Evolutionary conservation across 2,329 filamentous ascomycete species (phyloP), one percentile per base, ranked within the genome.

Genomic region (Fusarium compactum): DNA sequence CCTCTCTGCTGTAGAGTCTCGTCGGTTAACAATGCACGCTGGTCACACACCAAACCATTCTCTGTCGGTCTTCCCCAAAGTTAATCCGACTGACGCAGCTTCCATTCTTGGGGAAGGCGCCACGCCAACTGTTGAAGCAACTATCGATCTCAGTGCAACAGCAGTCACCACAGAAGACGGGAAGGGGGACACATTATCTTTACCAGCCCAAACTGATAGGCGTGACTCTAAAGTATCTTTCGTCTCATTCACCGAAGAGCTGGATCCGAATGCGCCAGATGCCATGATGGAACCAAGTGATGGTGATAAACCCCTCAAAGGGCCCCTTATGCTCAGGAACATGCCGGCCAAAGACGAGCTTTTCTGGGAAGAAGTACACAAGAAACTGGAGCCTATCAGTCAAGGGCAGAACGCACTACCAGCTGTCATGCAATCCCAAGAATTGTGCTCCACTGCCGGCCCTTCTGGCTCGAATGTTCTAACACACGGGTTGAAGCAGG

Each of bases 31-130:
- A 1, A 87, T 90, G 84, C 85, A 90, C 76, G 88, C 88, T 22
- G 88, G 88, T 2, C 88, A 90, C 76, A 90, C 88, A 3, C 88
- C 88, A 9, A 89, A 84, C 53, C 87, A 89, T 74, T 88, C 87
- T 2, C 79, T 89, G 14, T 88, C 87, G 7, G 77, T 84, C 4
- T 77, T 88, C 18, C 81, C 82, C 8, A 85, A 84, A 12, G 78
- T 82, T 47, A 78, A 80, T 11, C 81, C 82, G 15, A 84, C 84
- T 4, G 80, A 78, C 14, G 65, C 74, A 27, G 73, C 70, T 56
- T 76, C 77, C 15, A 65, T 75, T 12, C 58, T 70, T 12, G 75
- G 68, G 12, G 76, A 76, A 34, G 76, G 72, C 8, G 71, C 75
- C 27, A 80, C 77, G 6, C 78, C 78, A 46, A 76, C 74, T 25